Evolutionary conservation across 768 basidiomycete genomes (phyloP).

Genomic region (Boletus bicolor): DNA sequence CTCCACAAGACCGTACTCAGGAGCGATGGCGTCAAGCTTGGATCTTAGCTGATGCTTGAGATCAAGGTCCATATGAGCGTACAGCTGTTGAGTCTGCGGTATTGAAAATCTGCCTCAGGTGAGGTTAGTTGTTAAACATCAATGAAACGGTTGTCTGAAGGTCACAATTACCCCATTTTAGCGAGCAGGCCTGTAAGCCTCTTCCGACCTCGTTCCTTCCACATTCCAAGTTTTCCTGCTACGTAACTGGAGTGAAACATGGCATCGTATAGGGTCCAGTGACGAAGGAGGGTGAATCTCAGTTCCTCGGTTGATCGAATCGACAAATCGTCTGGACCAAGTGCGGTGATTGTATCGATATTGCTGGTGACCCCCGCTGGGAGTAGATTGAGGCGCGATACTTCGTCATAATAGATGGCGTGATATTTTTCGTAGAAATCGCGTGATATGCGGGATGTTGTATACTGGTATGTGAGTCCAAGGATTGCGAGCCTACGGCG

Average conservation of each 20-base stretch:
- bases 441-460: slow-evolving; percentile 82
- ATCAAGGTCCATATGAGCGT: slow-evolving; percentile 95
- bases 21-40: slow-evolving; percentile 86
- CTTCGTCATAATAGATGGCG: slow-evolving; percentile 82
- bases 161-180: slow-evolving; percentile 86
- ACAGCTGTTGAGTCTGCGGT: slow-evolving; percentile 89
- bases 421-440: slow-evolving; percentile 82
- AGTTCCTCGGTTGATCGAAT: slow-evolving; percentile 86
- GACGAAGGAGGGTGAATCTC: slow-evolving; percentile 90
- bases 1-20: slow-evolving; percentile 93
- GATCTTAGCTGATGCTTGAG: slow-evolving; percentile 76
- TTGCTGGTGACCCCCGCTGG: slow-evolving; percentile 36
- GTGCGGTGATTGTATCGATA: slow-evolving; percentile 45
- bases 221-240: slow-evolving; percentile 90
- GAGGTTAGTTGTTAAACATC: slow-evolving; percentile 6
- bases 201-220: slow-evolving; percentile 93
- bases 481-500: slow-evolving; percentile 80
- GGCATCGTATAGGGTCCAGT: slow-evolving; percentile 97
- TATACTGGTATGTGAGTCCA: slow-evolving; percentile 91
- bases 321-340: slow-evolving; percentile 79
- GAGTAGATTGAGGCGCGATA: slow-evolving; percentile 81
- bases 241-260: slow-evolving; percentile 98
- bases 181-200: slow-evolving; percentile 87
- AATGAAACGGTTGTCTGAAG: not conserved
- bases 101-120: slow-evolving; percentile 76